These are phyloP conservation scores for Litsea cubeba DNA, from an alignment of 164 flowering plant genomes.

Conservation along the genomic window DNA sequence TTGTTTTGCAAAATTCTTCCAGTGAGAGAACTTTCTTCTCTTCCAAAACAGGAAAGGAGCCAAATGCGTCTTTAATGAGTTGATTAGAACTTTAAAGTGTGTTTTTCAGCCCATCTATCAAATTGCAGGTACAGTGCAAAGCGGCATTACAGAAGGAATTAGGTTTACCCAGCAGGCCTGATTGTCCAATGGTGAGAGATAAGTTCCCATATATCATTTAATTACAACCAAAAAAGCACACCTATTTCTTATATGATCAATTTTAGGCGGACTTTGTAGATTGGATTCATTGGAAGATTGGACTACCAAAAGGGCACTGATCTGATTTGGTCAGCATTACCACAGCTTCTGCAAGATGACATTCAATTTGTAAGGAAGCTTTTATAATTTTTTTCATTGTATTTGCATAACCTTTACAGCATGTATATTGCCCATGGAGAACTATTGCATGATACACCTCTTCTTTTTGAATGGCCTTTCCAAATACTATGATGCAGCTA, in stretches of 20 bases:
- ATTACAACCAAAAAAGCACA: neutral
- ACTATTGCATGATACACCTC: neutral
- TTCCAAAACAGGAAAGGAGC: neutral
- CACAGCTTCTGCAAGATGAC: slow-evolving; percentile 81
- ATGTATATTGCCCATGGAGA: neutral
- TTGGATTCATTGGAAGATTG: slow-evolving; percentile 95
- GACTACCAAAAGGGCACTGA: slow-evolving; percentile 96
- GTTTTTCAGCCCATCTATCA: neutral
- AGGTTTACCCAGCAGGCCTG: slow-evolving; percentile 71
- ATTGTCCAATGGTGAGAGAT: slow-evolving; percentile 74
- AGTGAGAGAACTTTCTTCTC: neutral
- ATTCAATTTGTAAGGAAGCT: slow-evolving; percentile 76
- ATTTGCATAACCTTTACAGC: neutral
- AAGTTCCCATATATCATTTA: slow-evolving; percentile 3
- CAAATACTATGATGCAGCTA: neutral
- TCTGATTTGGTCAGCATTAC: slow-evolving; percentile 51
- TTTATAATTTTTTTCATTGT: neutral
- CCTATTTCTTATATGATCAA: neutral
- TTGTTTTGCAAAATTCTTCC: neutral
- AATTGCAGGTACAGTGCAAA: slow-evolving; percentile 74
- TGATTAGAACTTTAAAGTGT: neutral
- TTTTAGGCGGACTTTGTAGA: slow-evolving; percentile 30
- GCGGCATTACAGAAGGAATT: slow-evolving; percentile 75
- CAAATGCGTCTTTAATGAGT: neutral
- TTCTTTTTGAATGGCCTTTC: neutral